Evolutionary conservation across 2,329 filamentous ascomycete species (phyloP), one percentile per base, ranked within the genome.

Genomic region (Beauveria asiatica): DNA sequence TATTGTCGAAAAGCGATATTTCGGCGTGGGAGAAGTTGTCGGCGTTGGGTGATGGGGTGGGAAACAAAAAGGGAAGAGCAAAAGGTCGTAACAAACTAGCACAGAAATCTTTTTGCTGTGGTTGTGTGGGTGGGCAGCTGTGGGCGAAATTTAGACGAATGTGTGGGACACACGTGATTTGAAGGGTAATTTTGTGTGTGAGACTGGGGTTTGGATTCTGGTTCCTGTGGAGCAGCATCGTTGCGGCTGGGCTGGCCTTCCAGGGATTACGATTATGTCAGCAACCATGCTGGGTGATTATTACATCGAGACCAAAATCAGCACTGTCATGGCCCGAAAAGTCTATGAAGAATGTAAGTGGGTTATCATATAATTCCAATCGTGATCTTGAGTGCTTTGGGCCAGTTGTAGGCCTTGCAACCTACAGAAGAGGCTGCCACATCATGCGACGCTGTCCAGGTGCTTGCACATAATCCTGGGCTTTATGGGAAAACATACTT

Each of bases 111-210:
- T 59, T 59, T 59, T 59, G 48, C 44, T 52, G 57, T 21, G 57
- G 50, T 27, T 59, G 64, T 63, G 60, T 63, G 33, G 58, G 54
- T 50, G 30, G 54, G 50, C 19, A 11, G 23, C 70, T 70, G 70
- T 72, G 70, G 67, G 68, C 54, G 60, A 63, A 70, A 70, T 69
- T 73, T 69, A 65, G 65, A 61, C 63, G 65, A 65, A 62, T 49
- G 57, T 57, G 63, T 57, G 63, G 1, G 21, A 59, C 41, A 11
- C 73, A 75, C 73, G 73, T 75, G 73, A 75, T 64, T 63, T 16
- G 23, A 17, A 58, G 48, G 54, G 54, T 59, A 61, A n/a, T 41
- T 44, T 61, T n/a, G 19, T 11, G 19, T n/a, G 19, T 11, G 19
- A 45, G 19, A 5, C 19, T 11, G 23, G 17, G 21, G 13, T 16